Evolutionary conservation across 2,329 filamentous ascomycete genomes (phyloP), one percentile per base, ranked within the genome.

Genomic region (Colletotrichum scovillei): DNA sequence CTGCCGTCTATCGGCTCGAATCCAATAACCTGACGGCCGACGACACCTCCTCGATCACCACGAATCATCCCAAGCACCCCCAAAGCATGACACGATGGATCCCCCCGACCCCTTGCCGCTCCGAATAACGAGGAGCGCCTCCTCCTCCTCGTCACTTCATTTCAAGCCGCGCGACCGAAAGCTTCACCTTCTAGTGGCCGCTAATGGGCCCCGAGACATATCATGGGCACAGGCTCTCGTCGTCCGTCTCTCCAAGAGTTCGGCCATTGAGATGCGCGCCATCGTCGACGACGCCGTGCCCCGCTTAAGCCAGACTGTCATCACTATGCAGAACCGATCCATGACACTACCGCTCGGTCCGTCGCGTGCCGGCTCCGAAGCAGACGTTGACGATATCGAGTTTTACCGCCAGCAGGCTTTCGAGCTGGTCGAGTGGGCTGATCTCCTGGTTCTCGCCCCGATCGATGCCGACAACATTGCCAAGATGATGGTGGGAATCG

Each of bases 401-500:
- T 86, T 85, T 62, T 88, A 86, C 71, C 84, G 83, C 74, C 84
- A 84, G 79, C 88, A 87, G 75, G 91, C 87, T 4, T 90, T 86
- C 76, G 92, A 94, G 76, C 83, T 97, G 73, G 94, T 95, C 76
- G 90, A 94, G 74, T 98, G 95, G 95, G 94, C 95, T 6, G 94
- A 98, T 82, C 84, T 98, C 76, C 87, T 98, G 72, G 91, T 98
- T 38, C 89, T 97, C 69, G 93, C 93, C 7, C 95, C 95, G 4
- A 92, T 97, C 62, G 93, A 97, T 81, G 94, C 95, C 8, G 93
- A 97, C 79, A 92, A 92, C 68, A 88, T 98, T 68, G 94, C 94
- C 35, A 94, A 94, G 80, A 97, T 98, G 95, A 87, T 98, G 79
- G 91, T 92, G 67, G 95, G 95, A 65, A 89, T 96, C 70, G 92